These are phyloP conservation scores for Candida manassasensis DNA, from an alignment of 805 yeast species.

Conservation along the genomic window DNA sequence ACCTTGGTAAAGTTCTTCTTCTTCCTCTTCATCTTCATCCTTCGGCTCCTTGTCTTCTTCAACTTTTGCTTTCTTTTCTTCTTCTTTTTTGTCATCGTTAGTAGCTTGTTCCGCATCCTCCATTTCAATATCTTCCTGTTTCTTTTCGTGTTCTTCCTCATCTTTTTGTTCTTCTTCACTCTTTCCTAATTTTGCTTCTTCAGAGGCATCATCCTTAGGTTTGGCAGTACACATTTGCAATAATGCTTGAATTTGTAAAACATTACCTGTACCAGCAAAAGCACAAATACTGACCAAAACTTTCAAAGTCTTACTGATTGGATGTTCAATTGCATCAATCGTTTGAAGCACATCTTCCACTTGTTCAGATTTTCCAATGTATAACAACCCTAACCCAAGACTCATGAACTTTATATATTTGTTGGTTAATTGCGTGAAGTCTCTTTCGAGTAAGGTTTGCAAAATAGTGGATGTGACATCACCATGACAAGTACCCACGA, in stretches of 20 bases:
- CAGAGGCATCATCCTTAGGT: slow-evolving; percentile 51
- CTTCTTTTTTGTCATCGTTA: slow-evolving; percentile 14
- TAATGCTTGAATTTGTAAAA: slow-evolving; percentile 85
- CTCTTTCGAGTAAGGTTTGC: slow-evolving; percentile 85
- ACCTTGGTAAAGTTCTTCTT: slow-evolving; percentile 64
- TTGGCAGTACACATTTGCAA: slow-evolving; percentile 84
- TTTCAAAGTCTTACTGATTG: slow-evolving; percentile 82
- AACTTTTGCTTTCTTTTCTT: slow-evolving; percentile 27
- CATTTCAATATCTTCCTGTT: slow-evolving; percentile 2
- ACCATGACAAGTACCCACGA: slow-evolving; percentile 94
- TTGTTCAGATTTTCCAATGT: slow-evolving; percentile 90
- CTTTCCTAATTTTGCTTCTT: slow-evolving; percentile 54
- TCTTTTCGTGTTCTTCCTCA: slow-evolving; percentile 10
- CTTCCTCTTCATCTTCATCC: slow-evolving; percentile 30
- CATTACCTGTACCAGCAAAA: slow-evolving; percentile 97
- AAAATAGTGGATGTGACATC: slow-evolving; percentile 89
- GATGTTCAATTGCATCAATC: slow-evolving; percentile 91
- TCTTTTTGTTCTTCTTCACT: slow-evolving; percentile 34
- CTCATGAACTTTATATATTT: slow-evolving; percentile 90
- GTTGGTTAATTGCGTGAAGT: slow-evolving; percentile 66
- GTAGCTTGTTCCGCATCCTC: slow-evolving; percentile 11
- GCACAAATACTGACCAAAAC: slow-evolving; percentile 90
- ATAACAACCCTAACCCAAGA: slow-evolving; percentile 84
- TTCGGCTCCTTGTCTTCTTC: slow-evolving; percentile 26
- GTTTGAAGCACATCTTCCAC: slow-evolving; percentile 93